phyloP scores from a whole-genome alignment of 345 rosid species.

The Lepidium sativum region DNA sequence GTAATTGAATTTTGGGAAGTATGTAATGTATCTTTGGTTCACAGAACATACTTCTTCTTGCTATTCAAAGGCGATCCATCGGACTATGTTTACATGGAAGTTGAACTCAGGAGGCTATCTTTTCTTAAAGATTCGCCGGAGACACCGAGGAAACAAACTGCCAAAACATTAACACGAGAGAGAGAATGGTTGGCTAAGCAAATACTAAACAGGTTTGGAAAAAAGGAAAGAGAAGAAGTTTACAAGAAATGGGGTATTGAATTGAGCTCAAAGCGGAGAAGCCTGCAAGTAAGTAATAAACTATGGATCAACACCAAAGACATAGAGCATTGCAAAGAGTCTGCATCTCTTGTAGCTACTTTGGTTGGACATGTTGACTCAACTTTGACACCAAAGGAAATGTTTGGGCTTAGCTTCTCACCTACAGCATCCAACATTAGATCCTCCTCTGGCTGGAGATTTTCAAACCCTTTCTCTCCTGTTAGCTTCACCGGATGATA shows the following conservation, averaged over 20 bases:
- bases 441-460: slow-evolving; percentile 54
- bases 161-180: slow-evolving; percentile 48
- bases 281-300: slow-evolving; percentile 41
- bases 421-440: slow-evolving; percentile 27
- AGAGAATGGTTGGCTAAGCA: slow-evolving; percentile 50
- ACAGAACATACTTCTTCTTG: slow-evolving; percentile 68
- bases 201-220: slow-evolving; percentile 44
- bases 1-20: slow-evolving; percentile 60
- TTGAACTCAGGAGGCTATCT: slow-evolving; percentile 62
- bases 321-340: slow-evolving; percentile 37
- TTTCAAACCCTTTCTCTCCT: slow-evolving; percentile 28
- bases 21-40: slow-evolving; percentile 59
- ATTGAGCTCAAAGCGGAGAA: slow-evolving; percentile 57
- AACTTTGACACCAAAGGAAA: slow-evolving; percentile 52
- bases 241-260: slow-evolving; percentile 53
- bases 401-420: slow-evolving; percentile 53
- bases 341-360: slow-evolving; percentile 53
- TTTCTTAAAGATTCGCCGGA: slow-evolving; percentile 42
- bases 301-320: slow-evolving; percentile 47
- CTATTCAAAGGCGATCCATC: slow-evolving; percentile 81
- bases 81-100: slow-evolving; percentile 65
- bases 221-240: slow-evolving; percentile 40
- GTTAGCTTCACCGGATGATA: slow-evolving; percentile 18
- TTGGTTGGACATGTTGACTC: slow-evolving; percentile 52
- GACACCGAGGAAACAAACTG: slow-evolving; percentile 17